Percentiles rank a stretch among this genome's conserved stretches.
Evolutionary conservation across 805 yeast species (phyloP).

Genomic region (Spathaspora gorwiae): DNA sequence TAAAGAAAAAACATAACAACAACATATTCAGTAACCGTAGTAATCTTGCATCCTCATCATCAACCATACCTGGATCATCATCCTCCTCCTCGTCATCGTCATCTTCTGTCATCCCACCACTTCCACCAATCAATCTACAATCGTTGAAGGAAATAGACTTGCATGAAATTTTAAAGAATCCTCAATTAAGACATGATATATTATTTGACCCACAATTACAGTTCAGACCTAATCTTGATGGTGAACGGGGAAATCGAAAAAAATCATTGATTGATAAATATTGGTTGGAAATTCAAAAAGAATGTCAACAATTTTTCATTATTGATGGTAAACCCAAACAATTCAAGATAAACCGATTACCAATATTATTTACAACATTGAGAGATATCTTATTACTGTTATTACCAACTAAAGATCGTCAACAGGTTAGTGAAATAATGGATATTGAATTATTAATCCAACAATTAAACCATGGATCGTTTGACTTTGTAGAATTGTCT

Average conservation of each 20-base stretch:
- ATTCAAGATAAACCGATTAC: constrained; percentile 44
- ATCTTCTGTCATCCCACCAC: constrained; percentile 33
- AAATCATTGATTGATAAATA: constrained; percentile 71
- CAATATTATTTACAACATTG: constrained; percentile 71
- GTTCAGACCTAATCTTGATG: constrained; percentile 86
- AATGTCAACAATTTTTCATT: constrained; percentile 46
- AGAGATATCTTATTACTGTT: constrained; percentile 70
- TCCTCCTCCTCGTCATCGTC: neutral
- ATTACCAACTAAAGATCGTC: constrained; percentile 72
- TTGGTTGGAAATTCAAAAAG: constrained; percentile 74
- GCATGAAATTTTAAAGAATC: constrained; percentile 84
- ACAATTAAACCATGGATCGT: constrained; percentile 65
- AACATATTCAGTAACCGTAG: neutral
- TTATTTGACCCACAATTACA: constrained; percentile 88
- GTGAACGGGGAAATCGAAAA: constrained; percentile 83
- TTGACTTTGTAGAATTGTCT: constrained; percentile 67
- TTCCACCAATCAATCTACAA: constrained; percentile 82
- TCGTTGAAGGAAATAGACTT: constrained; percentile 82
- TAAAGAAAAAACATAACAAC: constrained; percentile 3
- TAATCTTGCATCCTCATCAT: neutral
- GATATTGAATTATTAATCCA: constrained; percentile 75
- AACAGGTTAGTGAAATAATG: constrained; percentile 62
- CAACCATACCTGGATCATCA: neutral
- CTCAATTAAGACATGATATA: constrained; percentile 89
- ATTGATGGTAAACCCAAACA: neutral